Conservation (phyloP, 495 filamentous ascomycete genomes). For the Xanthoparmelia taractica region DNA sequence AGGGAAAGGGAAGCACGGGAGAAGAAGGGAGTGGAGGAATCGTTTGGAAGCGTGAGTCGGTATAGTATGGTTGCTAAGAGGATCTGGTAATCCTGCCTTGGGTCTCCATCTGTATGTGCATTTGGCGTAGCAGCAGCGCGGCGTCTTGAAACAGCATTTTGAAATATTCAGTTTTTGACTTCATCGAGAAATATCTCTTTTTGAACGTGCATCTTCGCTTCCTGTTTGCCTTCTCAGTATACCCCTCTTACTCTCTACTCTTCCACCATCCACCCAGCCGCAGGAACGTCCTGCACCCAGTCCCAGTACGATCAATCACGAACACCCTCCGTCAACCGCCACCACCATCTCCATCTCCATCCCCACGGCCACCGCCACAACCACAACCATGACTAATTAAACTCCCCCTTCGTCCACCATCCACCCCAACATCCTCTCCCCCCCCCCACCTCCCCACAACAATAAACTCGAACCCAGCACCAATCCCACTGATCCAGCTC, state of each 20-base stretch:
- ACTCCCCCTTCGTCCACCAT: not conserved
- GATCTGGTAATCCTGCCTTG: conserved; percentile 60
- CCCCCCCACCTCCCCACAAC: too few relatives aligned
- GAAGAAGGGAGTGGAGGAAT: conserved; percentile 50
- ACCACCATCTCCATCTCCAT: not conserved
- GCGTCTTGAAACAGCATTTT: too few relatives aligned
- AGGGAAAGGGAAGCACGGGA: conserved; percentile 67
- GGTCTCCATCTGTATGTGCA: not conserved
- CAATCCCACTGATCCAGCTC: too few relatives aligned
- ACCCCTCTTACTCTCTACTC: too few relatives aligned
- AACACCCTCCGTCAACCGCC: too few relatives aligned
- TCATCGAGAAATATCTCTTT: not conserved
- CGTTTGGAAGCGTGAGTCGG: conserved; percentile 62
- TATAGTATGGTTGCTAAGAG: conserved; percentile 93
- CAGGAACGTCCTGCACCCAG: too few relatives aligned
- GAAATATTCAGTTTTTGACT: not conserved
- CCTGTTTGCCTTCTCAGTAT: too few relatives aligned
- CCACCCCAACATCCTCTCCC: not conserved
- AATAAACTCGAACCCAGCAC: too few relatives aligned
- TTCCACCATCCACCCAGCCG: too few relatives aligned
- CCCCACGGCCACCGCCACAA: not conserved
- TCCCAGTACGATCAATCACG: too few relatives aligned
- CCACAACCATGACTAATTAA: too few relatives aligned
- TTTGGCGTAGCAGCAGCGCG: conserved; percentile 14
- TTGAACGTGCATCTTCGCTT: too few relatives aligned